Conservation (phyloP, 2,329 filamentous ascomycete genomes). For the Alternaria arborescens region DNA sequence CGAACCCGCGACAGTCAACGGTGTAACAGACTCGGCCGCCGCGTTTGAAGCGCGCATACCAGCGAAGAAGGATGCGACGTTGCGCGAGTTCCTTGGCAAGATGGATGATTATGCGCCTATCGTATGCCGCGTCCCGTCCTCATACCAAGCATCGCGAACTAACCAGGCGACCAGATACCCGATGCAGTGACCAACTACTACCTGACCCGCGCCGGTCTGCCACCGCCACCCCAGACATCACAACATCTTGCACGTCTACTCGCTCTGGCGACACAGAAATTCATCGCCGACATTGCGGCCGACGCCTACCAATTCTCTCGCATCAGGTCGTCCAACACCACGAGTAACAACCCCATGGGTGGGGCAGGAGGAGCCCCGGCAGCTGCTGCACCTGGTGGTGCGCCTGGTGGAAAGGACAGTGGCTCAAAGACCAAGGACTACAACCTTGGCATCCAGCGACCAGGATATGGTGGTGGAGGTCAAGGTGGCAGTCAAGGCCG, state of each 20-base stretch:
- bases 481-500: slow-evolving; percentile 88
- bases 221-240: slow-evolving; percentile 89
- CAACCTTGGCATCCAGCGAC: slow-evolving; percentile 59
- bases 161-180: slow-evolving; percentile 73
- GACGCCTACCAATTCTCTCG: slow-evolving; percentile 98
- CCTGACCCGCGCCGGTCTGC: slow-evolving; percentile 92
- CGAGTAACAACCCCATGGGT: slow-evolving; percentile 90
- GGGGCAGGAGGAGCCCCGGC: slow-evolving; percentile 72
- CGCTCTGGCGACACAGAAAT: slow-evolving; percentile 97
- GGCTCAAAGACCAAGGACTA: slow-evolving; percentile 56
- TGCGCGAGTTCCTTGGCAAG: slow-evolving; percentile 91
- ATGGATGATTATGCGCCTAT: slow-evolving; percentile 99
- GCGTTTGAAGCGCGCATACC: slow-evolving; percentile 71
- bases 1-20: slow-evolving; percentile 47
- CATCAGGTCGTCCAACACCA: slow-evolving; percentile 91
- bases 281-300: slow-evolving; percentile 95
- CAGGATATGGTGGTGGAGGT: slow-evolving; percentile 77
- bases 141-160: slow-evolving; percentile 14
- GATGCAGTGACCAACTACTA: slow-evolving; percentile 99
- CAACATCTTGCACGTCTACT: slow-evolving; percentile 90
- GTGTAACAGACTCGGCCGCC: slow-evolving; percentile 54
- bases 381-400: slow-evolving; percentile 63
- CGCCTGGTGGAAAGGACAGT: slow-evolving; percentile 59
- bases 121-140: slow-evolving; percentile 62
- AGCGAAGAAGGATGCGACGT: slow-evolving; percentile 87